These are phyloP conservation scores for Tillandsia fasciculata DNA, from an alignment of 176 grass and related monocot species.

Conservation along the genomic window DNA sequence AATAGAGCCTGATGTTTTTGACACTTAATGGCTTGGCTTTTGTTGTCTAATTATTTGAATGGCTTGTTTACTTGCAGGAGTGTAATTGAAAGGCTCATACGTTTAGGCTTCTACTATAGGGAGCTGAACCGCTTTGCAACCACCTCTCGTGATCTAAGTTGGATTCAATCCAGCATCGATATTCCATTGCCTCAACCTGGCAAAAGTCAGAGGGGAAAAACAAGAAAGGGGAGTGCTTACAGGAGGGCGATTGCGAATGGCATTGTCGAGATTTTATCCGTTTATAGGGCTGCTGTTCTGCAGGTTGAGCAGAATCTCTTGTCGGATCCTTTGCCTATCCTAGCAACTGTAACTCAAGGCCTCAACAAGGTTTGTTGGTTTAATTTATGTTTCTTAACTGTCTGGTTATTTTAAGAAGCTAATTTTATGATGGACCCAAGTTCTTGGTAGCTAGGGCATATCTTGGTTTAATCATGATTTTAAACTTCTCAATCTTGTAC, in stretches of 20 bases:
- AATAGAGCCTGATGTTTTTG: background rate
- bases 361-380: slow-evolving; percentile 55
- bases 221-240: slow-evolving; percentile 69
- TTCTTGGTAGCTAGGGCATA: too few relatives aligned
- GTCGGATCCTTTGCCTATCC: slow-evolving; percentile 81
- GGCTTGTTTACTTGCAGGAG: slow-evolving; percentile 32
- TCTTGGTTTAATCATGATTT: too few relatives aligned
- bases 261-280: slow-evolving; percentile 85
- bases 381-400: background rate
- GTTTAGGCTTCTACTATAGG: slow-evolving; percentile 81
- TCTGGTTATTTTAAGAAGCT: slow-evolving; percentile 2
- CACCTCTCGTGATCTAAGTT: slow-evolving; percentile 68
- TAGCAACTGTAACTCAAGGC: slow-evolving; percentile 69
- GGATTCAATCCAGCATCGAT: slow-evolving; percentile 51
- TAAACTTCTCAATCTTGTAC: too few relatives aligned
- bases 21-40: background rate
- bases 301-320: slow-evolving; percentile 92
- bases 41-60: slow-evolving; percentile 7
- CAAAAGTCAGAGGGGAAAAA: slow-evolving; percentile 32
- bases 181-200: slow-evolving; percentile 27
- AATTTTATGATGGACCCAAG: background rate
- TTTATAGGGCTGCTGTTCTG: slow-evolving; percentile 84
- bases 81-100: slow-evolving; percentile 79
- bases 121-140: slow-evolving; percentile 82
- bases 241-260: slow-evolving; percentile 87